These are phyloP conservation scores for Tricholoma sp. DNA, from an alignment of 768 basidiomycete genomes.

Conservation along the genomic window DNA sequence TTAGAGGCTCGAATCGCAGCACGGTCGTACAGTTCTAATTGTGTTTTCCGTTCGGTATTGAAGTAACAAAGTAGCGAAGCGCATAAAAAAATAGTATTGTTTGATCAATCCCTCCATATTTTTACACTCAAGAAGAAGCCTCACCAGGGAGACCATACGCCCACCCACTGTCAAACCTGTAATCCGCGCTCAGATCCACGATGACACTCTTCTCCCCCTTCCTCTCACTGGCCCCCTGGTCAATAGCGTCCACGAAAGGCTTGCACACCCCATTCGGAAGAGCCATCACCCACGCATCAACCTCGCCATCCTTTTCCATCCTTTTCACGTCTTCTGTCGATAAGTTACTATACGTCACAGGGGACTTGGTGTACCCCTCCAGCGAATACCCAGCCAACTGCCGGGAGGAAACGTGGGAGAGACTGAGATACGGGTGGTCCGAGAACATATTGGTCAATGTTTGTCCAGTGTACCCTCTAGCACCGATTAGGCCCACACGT, in stretches of 20 bases:
- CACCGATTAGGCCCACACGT: slow-evolving; percentile 91
- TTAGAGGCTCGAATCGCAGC: slow-evolving; percentile 60
- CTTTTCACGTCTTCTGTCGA: slow-evolving; percentile 70
- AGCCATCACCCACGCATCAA: slow-evolving; percentile 99
- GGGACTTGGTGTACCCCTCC: slow-evolving; percentile 73
- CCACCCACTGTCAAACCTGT: slow-evolving; percentile 93
- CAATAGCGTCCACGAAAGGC: slow-evolving; percentile 94
- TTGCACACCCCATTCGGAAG: slow-evolving; percentile 97
- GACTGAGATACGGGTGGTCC: slow-evolving; percentile 79
- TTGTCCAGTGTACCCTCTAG: slow-evolving; percentile 93
- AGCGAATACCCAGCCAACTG: slow-evolving; percentile 83
- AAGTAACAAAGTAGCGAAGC: slow-evolving; percentile 20
- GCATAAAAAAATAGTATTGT: slow-evolving; percentile 24
- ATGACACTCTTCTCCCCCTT: slow-evolving; percentile 63
- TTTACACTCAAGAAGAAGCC: slow-evolving; percentile 39
- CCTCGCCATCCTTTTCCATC: slow-evolving; percentile 86
- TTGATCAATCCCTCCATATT: slow-evolving; percentile 12
- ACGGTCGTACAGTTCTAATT: slow-evolving; percentile 84
- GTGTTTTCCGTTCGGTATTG: slow-evolving; percentile 4
- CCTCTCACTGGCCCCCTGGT: slow-evolving; percentile 62
- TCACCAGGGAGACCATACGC: slow-evolving; percentile 98
- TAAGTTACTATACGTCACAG: slow-evolving; percentile 77
- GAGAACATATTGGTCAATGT: slow-evolving; percentile 85
- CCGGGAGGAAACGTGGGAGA: slow-evolving; percentile 95
- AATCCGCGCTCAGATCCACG: slow-evolving; percentile 92